Percentiles rank a stretch among this genome's conserved stretches.
Conservation (phyloP, 192 early-diverging fungal genomes). For the Coemansia sp. region DNA sequence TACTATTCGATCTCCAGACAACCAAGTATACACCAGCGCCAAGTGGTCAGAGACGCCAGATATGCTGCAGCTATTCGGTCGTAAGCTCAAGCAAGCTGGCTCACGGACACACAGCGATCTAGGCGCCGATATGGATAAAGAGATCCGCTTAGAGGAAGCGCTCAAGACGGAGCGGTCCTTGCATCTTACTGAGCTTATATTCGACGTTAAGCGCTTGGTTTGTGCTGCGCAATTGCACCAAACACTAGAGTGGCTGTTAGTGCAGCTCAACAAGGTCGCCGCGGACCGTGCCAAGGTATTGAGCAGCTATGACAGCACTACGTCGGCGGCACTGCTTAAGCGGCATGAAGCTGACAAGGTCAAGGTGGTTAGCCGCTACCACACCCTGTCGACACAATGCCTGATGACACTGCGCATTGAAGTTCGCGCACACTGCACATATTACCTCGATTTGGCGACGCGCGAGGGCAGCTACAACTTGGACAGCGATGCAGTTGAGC, state of each 20-base stretch:
- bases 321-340: constrained; percentile 59
- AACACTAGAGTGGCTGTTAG: constrained; percentile 68
- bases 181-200: constrained; percentile 77
- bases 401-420: constrained; percentile 84
- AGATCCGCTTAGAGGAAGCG: constrained; percentile 74
- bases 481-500: constrained; percentile 76
- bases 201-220: constrained; percentile 77
- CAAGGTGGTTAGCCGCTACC: constrained; percentile 63
- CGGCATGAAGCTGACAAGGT: constrained; percentile 43
- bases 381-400: constrained; percentile 74
- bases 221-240: constrained; percentile 77
- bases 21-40: constrained; percentile 50
- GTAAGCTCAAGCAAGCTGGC: constrained; percentile 40
- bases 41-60: constrained; percentile 67
- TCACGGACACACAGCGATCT: constrained; percentile 7
- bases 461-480: constrained; percentile 86
- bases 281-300: constrained; percentile 32
- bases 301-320: constrained; percentile 37
- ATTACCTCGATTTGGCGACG: constrained; percentile 85
- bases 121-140: constrained; percentile 54
- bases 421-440: constrained; percentile 80
- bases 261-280: constrained; percentile 35
- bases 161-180: constrained; percentile 81
- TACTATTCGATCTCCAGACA: constrained; percentile 44
- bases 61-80: constrained; percentile 59